Conservation (phyloP, 2,329 filamentous ascomycete species). For the Cercospora sesami region DNA sequence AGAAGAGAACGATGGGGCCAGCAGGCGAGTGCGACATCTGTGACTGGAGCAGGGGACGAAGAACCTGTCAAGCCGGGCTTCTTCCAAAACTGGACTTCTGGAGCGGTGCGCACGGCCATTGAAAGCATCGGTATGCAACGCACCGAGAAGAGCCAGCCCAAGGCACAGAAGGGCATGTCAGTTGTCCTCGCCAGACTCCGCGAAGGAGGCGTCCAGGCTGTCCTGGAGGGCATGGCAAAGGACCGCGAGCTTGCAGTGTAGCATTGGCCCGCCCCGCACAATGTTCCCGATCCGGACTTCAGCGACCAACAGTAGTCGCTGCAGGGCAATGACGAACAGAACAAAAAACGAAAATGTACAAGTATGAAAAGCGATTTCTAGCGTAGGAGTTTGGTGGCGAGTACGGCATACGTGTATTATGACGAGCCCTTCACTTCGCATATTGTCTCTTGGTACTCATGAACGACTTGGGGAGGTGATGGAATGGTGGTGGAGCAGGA, state of each 20-base stretch:
- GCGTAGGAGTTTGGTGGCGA: slow-evolving; percentile 19
- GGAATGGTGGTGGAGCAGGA: not conserved
- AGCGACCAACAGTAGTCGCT: not conserved
- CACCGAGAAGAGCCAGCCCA: slow-evolving; percentile 74
- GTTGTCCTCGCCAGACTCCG: slow-evolving; percentile 73
- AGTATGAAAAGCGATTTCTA: slow-evolving; percentile 12
- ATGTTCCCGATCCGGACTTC: not conserved
- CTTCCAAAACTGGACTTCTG: slow-evolving; percentile 64
- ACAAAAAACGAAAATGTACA: slow-evolving; percentile 10
- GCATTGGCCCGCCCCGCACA: not conserved
- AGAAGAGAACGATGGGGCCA: slow-evolving; percentile 47
- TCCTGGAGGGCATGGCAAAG: slow-evolving; percentile 69
- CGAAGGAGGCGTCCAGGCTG: slow-evolving; percentile 64
- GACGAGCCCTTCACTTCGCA: slow-evolving; percentile 12
- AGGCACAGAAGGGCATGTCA: slow-evolving; percentile 80
- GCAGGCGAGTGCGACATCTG: slow-evolving; percentile 42
- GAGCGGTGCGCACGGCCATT: slow-evolving; percentile 74
- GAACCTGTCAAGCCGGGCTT: slow-evolving; percentile 55
- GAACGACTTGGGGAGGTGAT: not conserved
- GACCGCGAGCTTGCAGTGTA: slow-evolving; percentile 46
- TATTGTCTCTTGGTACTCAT: not conserved
- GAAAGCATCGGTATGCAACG: slow-evolving; percentile 76
- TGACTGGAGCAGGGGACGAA: slow-evolving; percentile 44
- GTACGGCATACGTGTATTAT: slow-evolving; percentile 1
- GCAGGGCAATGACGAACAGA: not conserved